Base-by-base conservation (phyloP, 257 asterid species). In the Solanum sejunctum region DNA sequence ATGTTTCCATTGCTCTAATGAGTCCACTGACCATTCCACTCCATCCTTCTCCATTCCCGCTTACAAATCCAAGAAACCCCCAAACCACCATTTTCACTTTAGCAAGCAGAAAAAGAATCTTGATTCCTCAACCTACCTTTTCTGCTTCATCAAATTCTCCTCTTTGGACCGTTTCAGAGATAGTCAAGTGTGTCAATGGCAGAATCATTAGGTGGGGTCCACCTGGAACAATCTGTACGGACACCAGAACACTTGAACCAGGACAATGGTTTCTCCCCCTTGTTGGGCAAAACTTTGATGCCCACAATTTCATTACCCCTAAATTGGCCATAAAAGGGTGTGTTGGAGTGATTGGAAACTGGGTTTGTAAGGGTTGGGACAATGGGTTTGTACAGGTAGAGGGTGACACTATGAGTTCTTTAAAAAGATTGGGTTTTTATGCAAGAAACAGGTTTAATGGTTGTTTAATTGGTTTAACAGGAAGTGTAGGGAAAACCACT, bases 191-290 rank as follows among this genome's bases (percentile, higher is more conserved):
- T 54, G 45, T 85, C 2, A 72, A 85, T n/a, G 91, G 85, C 13
- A 82, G 79, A 69, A 86, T 86, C 86, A 36, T 58, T 7, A 81
- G 12, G 55, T 84, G 89, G 89, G 89, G 78, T 60, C 82, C 71
- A 82, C 85, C 85, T 26, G 89, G 89, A 64, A 55, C 87, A 32
- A 83, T 88, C 84, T 86, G 87, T 23, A 84, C 87, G n/a, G 91
- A 88, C 75, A 88, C 91, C 69, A 83, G 91, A 69, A 84, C 88
- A 16, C 86, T 88, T 47, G 64, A 28, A 23, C 91, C 87, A 71
- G 89, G 88, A 43, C 88, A 86, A 28, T 88, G 91, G 91, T 86
- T 88, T 28, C 88, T 88, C 20, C 86, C 91, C 5, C 86, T 88
- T 20, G 21, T 61, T 23, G 91, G 89, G 66, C 86, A 9, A 67